Conservation (phyloP, 768 basidiomycete genomes). For the Melanogaster broomeanus region DNA sequence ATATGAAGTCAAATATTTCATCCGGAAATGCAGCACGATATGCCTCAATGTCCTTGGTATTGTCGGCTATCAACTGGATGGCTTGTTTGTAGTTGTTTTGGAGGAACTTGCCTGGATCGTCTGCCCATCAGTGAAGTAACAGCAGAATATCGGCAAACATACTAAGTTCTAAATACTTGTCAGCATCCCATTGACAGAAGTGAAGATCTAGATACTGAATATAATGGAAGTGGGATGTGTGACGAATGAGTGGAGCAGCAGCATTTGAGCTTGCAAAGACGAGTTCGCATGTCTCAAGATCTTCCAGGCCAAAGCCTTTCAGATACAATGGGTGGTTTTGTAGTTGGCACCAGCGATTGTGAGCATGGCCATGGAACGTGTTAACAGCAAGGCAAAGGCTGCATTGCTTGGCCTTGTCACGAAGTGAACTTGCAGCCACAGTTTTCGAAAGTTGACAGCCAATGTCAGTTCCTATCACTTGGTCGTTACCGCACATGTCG, state of each 20-base stretch:
- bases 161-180: too few relatives aligned
- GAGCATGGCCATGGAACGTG: constrained; percentile 2
- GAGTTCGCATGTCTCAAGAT: constrained; percentile 4
- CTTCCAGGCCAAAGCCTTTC: not conserved
- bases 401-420: not conserved
- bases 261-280: constrained; percentile 1
- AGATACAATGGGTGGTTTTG: constrained; percentile 2
- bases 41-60: too few relatives aligned
- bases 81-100: too few relatives aligned
- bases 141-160: too few relatives aligned
- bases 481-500: not conserved
- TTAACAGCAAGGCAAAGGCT: not conserved
- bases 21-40: too few relatives aligned
- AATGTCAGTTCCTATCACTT: not conserved
- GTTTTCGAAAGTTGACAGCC: not conserved
- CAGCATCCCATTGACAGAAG: too few relatives aligned
- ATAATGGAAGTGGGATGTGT: not conserved
- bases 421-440: not conserved
- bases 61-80: too few relatives aligned
- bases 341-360: not conserved
- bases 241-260: not conserved
- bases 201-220: too few relatives aligned
- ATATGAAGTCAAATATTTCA: too few relatives aligned
- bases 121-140: too few relatives aligned
- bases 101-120: too few relatives aligned